Conservation (phyloP, 2,329 filamentous ascomycete species). For the Colletotrichum sp. region DNA sequence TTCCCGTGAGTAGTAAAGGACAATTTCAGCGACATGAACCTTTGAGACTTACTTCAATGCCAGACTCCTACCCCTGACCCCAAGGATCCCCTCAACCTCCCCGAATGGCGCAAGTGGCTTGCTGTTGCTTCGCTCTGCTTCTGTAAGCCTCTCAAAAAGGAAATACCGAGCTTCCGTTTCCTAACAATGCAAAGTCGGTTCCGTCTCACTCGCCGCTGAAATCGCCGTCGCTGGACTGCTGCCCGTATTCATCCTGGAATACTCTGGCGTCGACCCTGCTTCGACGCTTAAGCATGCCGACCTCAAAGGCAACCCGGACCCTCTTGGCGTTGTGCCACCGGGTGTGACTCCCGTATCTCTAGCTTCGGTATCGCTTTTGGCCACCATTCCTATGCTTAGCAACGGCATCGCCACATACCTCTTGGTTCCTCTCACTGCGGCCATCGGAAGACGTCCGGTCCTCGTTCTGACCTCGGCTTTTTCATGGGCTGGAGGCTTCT, state of each 20-base stretch:
- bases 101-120: conserved; percentile 30
- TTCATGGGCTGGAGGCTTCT: conserved; percentile 36
- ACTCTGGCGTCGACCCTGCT: conserved; percentile 31
- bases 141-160: conserved; percentile 21
- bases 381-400: conserved; percentile 35
- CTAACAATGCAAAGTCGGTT: conserved; percentile 23
- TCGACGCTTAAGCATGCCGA: conserved; percentile 23
- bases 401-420: conserved; percentile 37
- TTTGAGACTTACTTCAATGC: neutral
- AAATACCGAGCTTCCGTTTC: neutral
- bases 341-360: conserved; percentile 30
- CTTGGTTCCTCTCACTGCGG: conserved; percentile 37
- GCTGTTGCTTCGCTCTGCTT: conserved; percentile 28
- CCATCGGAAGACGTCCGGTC: conserved; percentile 37
- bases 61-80: conserved; percentile 30
- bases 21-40: neutral
- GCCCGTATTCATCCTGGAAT: conserved; percentile 36
- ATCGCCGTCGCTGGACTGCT: conserved; percentile 30
- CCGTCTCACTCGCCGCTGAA: conserved; percentile 28
- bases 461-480: conserved; percentile 32
- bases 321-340: neutral
- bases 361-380: conserved; percentile 29
- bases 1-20: conserved; percentile 7
- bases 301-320: conserved; percentile 24
- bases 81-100: conserved; percentile 33